These are phyloP conservation scores for Eragrostis curvula DNA, from an alignment of 176 grass and related monocot species.

Conservation along the genomic window DNA sequence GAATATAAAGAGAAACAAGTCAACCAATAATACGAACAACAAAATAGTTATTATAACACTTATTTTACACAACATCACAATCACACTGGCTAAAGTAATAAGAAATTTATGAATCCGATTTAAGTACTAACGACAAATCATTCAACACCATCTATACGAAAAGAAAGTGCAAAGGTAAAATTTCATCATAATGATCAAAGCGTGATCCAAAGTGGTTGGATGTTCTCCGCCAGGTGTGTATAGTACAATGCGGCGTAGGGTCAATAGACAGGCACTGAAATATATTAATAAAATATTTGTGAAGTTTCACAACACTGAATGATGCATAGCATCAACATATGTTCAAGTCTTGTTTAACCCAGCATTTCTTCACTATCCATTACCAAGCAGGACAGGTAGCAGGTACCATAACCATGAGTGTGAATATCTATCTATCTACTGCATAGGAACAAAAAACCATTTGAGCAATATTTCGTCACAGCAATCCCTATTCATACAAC, in stretches of 20 bases:
- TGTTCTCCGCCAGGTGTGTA: neutral
- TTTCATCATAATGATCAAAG: neutral
- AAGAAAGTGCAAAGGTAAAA: neutral
- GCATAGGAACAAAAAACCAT: neutral
- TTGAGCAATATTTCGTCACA: neutral
- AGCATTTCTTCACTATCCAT: neutral
- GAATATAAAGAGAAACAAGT: neutral
- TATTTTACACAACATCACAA: neutral
- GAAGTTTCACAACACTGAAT: conserved; percentile 24
- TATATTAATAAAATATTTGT: neutral
- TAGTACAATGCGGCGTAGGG: neutral
- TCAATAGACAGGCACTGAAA: neutral
- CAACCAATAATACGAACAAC: neutral
- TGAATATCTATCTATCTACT: neutral
- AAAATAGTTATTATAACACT: neutral
- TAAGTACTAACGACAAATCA: conserved; percentile 10
- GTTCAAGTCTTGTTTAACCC: neutral
- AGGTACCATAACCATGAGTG: conserved; percentile 3
- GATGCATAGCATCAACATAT: neutral
- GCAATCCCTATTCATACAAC: neutral
- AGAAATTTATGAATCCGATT: neutral
- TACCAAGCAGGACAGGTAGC: neutral
- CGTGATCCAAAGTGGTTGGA: neutral
- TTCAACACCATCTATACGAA: conserved; percentile 7
- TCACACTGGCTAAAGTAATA: neutral